Evolutionary conservation across 352 stramenopile species (phyloP).

Genomic region (Hyaloperonospora arabidopsidis): DNA sequence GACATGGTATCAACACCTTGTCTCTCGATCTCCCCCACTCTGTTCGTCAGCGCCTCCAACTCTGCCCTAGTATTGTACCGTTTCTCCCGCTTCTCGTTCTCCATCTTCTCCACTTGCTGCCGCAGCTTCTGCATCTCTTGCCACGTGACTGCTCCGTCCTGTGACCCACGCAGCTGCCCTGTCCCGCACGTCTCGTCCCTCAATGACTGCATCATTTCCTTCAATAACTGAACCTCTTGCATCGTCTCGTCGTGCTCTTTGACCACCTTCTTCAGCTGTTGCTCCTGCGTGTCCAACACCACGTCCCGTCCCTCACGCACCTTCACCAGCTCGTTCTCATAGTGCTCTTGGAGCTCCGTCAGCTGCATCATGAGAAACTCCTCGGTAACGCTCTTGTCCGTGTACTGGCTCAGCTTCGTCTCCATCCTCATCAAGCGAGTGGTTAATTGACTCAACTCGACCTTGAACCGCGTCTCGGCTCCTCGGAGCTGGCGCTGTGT

Average conservation of each 20-base stretch:
- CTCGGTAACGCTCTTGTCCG: conserved; percentile 34
- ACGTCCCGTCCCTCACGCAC: conserved; percentile 22
- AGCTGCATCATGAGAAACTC: conserved; percentile 51
- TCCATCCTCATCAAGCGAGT: conserved; percentile 24
- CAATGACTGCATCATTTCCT: conserved; percentile 8
- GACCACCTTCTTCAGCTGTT: conserved; percentile 13
- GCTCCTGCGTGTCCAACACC: conserved; percentile 22
- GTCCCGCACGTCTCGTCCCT: conserved; percentile 13
- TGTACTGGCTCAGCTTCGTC: conserved; percentile 19
- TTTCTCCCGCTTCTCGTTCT: conserved; percentile 17
- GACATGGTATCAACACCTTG: conserved; percentile 4
- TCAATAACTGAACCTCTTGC: conserved; percentile 8
- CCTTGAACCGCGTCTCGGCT: neutral
- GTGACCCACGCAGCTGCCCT: conserved; percentile 1
- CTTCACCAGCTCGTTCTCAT: conserved; percentile 33
- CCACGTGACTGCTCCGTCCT: conserved; percentile 8
- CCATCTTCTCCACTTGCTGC: conserved; percentile 10
- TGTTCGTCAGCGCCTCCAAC: conserved; percentile 16
- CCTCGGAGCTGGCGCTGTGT: conserved; percentile 6
- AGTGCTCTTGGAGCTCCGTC: conserved; percentile 41
- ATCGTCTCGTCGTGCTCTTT: conserved; percentile 12
- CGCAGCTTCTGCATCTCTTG: conserved; percentile 16
- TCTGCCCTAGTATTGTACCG: conserved; percentile 13
- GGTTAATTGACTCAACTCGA: conserved; percentile 14
- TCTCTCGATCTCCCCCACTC: conserved; percentile 15